Conservation (phyloP, 2,329 filamentous ascomycete species). For the Fusarium torreyae region DNA sequence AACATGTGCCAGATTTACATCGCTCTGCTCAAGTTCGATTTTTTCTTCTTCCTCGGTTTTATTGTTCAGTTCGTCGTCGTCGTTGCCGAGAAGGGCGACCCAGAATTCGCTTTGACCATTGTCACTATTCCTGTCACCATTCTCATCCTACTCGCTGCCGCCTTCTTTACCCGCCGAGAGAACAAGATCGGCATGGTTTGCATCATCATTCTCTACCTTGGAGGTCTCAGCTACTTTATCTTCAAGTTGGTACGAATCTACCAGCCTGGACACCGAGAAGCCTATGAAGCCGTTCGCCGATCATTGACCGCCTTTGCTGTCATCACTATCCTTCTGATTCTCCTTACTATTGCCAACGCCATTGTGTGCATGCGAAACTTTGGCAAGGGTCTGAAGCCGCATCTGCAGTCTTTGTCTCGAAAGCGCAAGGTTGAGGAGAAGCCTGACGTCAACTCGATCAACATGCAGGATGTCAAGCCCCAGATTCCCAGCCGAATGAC, state of each 20-base stretch:
- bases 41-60: conserved; percentile 99
- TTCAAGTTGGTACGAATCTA: conserved; percentile 99
- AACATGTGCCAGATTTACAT: conserved; percentile 84
- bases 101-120: conserved; percentile 89
- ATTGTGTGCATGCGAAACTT: conserved; percentile 93
- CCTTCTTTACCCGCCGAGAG: conserved; percentile 87
- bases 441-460: conserved; percentile 70
- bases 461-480: conserved; percentile 70
- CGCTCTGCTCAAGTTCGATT: conserved; percentile 97
- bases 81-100: conserved; percentile 76
- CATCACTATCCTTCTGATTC: conserved; percentile 89
- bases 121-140: conserved; percentile 94
- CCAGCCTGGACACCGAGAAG: conserved; percentile 68
- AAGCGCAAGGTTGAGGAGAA: conserved; percentile 66
- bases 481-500: conserved; percentile 71
- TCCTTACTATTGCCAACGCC: conserved; percentile 90
- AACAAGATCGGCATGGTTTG: conserved; percentile 82
- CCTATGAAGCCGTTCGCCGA: conserved; percentile 85
- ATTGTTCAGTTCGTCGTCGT: conserved; percentile 98
- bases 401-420: conserved; percentile 73
- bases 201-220: conserved; percentile 89
- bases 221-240: conserved; percentile 92
- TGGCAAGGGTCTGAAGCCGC: conserved; percentile 87
- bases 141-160: conserved; percentile 86
- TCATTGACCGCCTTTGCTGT: conserved; percentile 95